Conservation (phyloP, 148 eudicot genomes). For the Silene latifolia region DNA sequence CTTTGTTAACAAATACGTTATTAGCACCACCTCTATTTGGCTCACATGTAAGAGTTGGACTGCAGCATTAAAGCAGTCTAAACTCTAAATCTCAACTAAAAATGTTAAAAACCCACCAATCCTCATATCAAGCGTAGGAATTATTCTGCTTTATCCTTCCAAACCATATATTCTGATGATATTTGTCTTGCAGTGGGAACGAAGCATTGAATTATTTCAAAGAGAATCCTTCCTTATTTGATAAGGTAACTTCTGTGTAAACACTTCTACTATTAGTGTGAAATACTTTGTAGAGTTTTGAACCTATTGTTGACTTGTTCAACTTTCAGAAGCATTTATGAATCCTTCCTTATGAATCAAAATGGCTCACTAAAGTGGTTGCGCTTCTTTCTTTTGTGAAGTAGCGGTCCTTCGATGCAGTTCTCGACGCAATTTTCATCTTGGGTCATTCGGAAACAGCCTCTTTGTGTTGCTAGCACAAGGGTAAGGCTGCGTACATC, state of each 20-base stretch:
- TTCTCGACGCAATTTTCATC: too few species aligned
- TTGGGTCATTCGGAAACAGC: too few species aligned
- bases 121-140: not conserved
- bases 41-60: not conserved
- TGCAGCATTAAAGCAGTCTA: not conserved
- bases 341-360: too few species aligned
- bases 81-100: not conserved
- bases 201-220: slow-evolving; percentile 82
- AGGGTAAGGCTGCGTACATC: too few species aligned
- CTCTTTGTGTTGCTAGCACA: too few species aligned
- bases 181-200: slow-evolving; percentile 51
- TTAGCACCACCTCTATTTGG: not conserved
- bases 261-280: not conserved
- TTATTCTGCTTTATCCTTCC: not conserved
- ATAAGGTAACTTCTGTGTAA: slow-evolving; percentile 45
- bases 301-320: not conserved
- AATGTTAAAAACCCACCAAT: not conserved
- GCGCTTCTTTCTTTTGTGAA: too few species aligned
- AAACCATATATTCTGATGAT: not conserved
- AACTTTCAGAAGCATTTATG: slow-evolving; percentile 1
- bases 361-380: too few species aligned
- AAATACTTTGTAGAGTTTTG: not conserved
- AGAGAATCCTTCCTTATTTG: slow-evolving; percentile 69
- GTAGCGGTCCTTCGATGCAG: too few species aligned
- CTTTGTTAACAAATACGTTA: too few species aligned